Percentiles rank a stretch among this genome's conserved stretches.
Evolutionary conservation across 768 basidiomycete genomes (phyloP).

Genomic region (Tephrocybe sp.): DNA sequence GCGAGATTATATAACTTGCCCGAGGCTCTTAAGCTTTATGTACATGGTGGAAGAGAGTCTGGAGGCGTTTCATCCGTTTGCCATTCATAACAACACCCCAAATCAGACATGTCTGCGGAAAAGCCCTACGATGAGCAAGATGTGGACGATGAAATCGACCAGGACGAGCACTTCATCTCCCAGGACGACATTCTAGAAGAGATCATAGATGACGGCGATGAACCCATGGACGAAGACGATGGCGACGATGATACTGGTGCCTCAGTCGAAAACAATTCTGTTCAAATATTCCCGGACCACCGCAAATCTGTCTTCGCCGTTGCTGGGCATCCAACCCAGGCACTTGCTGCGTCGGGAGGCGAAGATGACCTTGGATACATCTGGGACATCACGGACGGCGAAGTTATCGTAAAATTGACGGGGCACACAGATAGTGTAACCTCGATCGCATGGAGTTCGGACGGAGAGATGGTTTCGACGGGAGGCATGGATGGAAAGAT

Average conservation of each 20-base stretch:
- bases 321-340: conserved; percentile 77
- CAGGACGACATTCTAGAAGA: conserved; percentile 67
- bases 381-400: conserved; percentile 85
- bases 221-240: conserved; percentile 72
- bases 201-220: conserved; percentile 63
- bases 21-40: too few species aligned
- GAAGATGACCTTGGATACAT: conserved; percentile 95
- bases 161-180: conserved; percentile 61
- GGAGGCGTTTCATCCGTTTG: background rate
- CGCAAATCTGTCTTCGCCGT: conserved; percentile 80
- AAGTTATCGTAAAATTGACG: conserved; percentile 78
- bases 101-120: conserved; percentile 31
- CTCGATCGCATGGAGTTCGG: conserved; percentile 72
- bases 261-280: conserved; percentile 58
- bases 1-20: conserved; percentile 4
- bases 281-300: conserved; percentile 72
- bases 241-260: conserved; percentile 48
- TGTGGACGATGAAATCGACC: conserved; percentile 37
- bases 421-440: conserved; percentile 95
- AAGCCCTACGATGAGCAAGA: conserved; percentile 22
- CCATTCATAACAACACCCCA: background rate
- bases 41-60: background rate
- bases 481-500: conserved; percentile 99
- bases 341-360: conserved; percentile 88
- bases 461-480: conserved; percentile 92